These are phyloP conservation scores for Phalaenopsis equestris DNA, from an alignment of 106 monocot species.

Conservation along the genomic window DNA sequence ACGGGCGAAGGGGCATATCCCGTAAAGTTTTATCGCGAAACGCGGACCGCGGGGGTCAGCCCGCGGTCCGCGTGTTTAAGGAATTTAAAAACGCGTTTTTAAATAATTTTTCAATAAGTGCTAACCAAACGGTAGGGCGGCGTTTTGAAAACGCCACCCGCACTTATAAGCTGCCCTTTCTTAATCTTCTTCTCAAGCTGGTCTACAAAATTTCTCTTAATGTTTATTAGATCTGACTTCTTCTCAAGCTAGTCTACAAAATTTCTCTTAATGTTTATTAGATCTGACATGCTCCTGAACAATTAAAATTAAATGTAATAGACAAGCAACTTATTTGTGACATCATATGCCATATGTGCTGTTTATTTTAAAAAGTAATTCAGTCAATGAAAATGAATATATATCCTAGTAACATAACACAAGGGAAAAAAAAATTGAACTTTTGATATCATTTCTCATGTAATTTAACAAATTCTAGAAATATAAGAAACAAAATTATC, in stretches of 20 bases:
- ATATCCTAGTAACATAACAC: not conserved
- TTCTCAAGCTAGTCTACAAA: not conserved
- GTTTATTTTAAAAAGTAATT: not conserved
- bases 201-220: not conserved
- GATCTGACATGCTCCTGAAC: not conserved
- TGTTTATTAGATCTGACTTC: not conserved
- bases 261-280: not conserved
- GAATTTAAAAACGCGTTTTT: no score
- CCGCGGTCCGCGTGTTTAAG: no score
- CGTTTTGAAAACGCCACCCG: no score
- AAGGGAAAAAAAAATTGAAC: not conserved
- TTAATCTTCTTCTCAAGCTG: not conserved
- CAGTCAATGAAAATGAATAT: not conserved
- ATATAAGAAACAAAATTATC: slow-evolving; percentile 1
- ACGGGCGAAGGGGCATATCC: no score
- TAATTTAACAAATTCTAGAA: not conserved
- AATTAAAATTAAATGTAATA: not conserved
- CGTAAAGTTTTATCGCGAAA: no score
- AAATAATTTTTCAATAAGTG: no score
- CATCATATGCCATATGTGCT: no score
- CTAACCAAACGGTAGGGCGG: no score
- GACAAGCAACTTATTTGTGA: not conserved
- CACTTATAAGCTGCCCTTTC: no score
- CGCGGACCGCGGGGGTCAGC: no score
- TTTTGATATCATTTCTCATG: not conserved